Percentiles rank a stretch among this genome's conserved stretches.
Conservation (phyloP, 148 eudicot genomes). For the Camellia japonica region DNA sequence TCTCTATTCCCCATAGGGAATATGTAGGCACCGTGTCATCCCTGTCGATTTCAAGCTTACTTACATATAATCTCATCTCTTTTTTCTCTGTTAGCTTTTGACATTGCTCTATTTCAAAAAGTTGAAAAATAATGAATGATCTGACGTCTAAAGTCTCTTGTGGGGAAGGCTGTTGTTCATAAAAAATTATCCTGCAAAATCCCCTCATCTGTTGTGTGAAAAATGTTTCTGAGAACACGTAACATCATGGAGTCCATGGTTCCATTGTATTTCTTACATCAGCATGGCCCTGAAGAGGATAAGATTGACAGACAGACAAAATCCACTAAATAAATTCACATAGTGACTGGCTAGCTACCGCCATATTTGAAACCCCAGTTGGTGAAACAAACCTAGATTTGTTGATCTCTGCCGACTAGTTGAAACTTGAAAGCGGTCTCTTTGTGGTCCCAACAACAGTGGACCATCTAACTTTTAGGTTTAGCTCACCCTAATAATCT, state of each 20-base stretch:
- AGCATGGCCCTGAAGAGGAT: constrained; percentile 12
- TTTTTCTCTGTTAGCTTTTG: background rate
- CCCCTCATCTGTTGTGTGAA: constrained; percentile 1
- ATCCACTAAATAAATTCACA: background rate
- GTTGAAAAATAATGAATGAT: background rate
- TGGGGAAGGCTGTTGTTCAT: background rate
- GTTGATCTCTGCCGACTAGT: constrained; percentile 1
- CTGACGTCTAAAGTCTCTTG: background rate
- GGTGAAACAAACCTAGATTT: constrained; percentile 12
- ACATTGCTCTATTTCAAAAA: background rate
- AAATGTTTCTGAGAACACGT: background rate
- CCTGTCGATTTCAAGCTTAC: background rate
- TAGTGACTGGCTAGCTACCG: constrained; percentile 1
- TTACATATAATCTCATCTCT: background rate
- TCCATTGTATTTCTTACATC: constrained; percentile 16
- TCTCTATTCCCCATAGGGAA: background rate
- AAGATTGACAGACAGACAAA: constrained; percentile 14
- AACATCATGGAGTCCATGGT: constrained; percentile 26
- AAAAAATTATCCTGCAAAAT: background rate
- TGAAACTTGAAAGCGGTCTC: background rate
- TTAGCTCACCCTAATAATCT: no score
- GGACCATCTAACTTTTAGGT: background rate
- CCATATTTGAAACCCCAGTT: background rate
- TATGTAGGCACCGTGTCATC: background rate
- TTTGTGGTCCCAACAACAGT: background rate